phyloP scores from a whole-genome alignment of 139 green algal species.

The Chlamydomonas urium region DNA sequence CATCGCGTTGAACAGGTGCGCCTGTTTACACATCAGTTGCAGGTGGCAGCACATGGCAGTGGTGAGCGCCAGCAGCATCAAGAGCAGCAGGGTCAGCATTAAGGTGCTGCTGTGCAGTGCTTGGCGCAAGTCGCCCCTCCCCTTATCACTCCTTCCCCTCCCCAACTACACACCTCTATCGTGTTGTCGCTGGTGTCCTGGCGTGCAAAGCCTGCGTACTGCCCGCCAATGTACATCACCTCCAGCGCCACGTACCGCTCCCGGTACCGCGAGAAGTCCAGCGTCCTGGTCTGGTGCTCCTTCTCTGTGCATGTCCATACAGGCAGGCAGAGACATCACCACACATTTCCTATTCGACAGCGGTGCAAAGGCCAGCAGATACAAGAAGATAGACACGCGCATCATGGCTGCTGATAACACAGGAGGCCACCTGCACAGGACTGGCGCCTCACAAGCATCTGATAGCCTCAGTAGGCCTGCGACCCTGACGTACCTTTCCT shows the following conservation, averaged over 20 bases:
- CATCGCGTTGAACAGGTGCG: constrained; percentile 65
- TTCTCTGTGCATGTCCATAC: neutral
- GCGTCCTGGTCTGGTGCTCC: constrained; percentile 13
- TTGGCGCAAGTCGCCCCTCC: neutral
- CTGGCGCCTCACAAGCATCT: no score
- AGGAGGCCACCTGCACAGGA: no score
- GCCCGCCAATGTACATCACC: constrained; percentile 75
- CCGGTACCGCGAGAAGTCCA: constrained; percentile 53
- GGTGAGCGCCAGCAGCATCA: constrained; percentile 68
- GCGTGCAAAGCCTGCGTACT: constrained; percentile 76
- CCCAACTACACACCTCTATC: constrained; percentile 54
- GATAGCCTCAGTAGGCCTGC: no score
- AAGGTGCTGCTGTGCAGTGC: neutral
- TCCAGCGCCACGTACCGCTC: constrained; percentile 75
- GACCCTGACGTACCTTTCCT: no score
- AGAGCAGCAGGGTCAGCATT: constrained; percentile 11
- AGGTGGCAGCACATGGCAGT: constrained; percentile 39
- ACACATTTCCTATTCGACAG: no score
- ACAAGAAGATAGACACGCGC: no score
- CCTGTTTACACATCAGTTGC: constrained; percentile 5
- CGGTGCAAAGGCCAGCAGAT: no score
- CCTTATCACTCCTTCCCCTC: neutral
- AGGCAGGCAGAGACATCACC: no score
- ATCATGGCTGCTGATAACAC: no score
- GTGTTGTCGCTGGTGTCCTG: constrained; percentile 69